Base-by-base conservation (phyloP, 2,329 filamentous ascomycete genomes). In the Grosmannia penicillata region DNA sequence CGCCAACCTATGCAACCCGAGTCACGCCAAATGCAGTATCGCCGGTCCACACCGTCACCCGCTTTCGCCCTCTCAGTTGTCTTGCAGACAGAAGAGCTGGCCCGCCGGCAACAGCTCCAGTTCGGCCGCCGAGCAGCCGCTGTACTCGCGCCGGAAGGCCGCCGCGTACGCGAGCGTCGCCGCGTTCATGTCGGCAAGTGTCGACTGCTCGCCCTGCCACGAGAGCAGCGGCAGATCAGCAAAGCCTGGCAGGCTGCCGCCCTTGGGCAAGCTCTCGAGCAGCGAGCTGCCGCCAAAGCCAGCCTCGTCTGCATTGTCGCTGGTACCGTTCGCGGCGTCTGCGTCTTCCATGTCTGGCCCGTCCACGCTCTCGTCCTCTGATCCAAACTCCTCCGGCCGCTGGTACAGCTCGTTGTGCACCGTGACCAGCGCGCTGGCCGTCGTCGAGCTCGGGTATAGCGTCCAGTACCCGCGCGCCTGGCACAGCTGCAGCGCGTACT, bases 351-450 rank as follows among this genome's bases (percentile, higher is more conserved):
- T 26, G 8, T 31, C 29, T 10, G 10, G 29, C 9, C 34, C 19
- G 5, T 34, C 15, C n/a, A 22, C 17, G 18, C 17, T 22, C 24
- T 17, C 26, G 11, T 29, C 21, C 6, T 55, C 45, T 13, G 51
- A 38, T 33, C 56, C 48, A 43, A 72, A 76, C 49, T 78, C 87
- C 55, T 94, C 85, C 0, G 86, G 86, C 2, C 66, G 53, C 28
- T 73, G 70, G 42, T 75, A 76, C 6, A 93, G 60, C 47, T 95
- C 87, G 43, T 70, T 74, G 55, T 95, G 87, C 1, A 89, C 62
- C 1, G 76, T 81, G n/a, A 75, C 74, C 11, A 93, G 60, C 5
- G 72, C 62, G 18, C 49, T 62, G 28, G 53, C 67, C 36, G 55
- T 69, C 45, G 60, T 57, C 17, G 72, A 64, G 27, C 75, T 72